phyloP scores from a whole-genome alignment of 768 basidiomycete genomes.

The Macrocybe gigantea region DNA sequence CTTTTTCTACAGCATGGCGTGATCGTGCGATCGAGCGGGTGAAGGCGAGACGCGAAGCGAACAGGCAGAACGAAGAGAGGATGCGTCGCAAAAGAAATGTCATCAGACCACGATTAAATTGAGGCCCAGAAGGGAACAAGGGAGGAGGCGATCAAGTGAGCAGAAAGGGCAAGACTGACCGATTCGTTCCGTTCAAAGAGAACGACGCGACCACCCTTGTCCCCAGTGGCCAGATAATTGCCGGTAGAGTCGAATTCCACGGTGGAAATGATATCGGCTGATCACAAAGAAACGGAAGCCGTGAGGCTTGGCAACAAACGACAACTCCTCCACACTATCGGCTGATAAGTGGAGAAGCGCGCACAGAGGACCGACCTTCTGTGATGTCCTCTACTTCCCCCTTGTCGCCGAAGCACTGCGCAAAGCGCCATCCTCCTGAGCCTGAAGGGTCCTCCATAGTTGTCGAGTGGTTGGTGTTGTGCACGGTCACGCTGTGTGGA shows the following conservation, averaged over 20 bases:
- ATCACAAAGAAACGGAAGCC: constrained; percentile 14
- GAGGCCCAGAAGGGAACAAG: constrained; percentile 10
- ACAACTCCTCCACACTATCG: not conserved
- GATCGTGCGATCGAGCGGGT: constrained; percentile 15
- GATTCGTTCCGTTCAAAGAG: constrained; percentile 98
- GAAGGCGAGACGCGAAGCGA: constrained; percentile 8
- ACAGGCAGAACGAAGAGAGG: constrained; percentile 6
- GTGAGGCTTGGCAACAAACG: too few species aligned
- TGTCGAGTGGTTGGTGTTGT: constrained; percentile 16
- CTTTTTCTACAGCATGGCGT: constrained; percentile 71
- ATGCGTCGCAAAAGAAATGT: constrained; percentile 11
- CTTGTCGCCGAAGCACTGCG: constrained; percentile 99
- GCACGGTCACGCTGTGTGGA: constrained; percentile 14
- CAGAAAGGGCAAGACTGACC: constrained; percentile 37
- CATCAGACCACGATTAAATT: constrained; percentile 28
- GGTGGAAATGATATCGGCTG: constrained; percentile 99
- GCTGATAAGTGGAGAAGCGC: constrained; percentile 1
- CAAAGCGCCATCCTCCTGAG: constrained; percentile 95
- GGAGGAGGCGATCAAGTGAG: constrained; percentile 9
- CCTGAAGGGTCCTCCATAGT: constrained; percentile 79
- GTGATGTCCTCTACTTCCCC: constrained; percentile 99
- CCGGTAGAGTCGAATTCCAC: constrained; percentile 99
- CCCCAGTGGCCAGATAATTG: constrained; percentile 98
- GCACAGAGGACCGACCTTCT: constrained; percentile 60
- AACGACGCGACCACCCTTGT: constrained; percentile 98